These are phyloP conservation scores for Vaccinium corymbosum DNA, from an alignment of 148 eudicot genomes.

Conservation along the genomic window DNA sequence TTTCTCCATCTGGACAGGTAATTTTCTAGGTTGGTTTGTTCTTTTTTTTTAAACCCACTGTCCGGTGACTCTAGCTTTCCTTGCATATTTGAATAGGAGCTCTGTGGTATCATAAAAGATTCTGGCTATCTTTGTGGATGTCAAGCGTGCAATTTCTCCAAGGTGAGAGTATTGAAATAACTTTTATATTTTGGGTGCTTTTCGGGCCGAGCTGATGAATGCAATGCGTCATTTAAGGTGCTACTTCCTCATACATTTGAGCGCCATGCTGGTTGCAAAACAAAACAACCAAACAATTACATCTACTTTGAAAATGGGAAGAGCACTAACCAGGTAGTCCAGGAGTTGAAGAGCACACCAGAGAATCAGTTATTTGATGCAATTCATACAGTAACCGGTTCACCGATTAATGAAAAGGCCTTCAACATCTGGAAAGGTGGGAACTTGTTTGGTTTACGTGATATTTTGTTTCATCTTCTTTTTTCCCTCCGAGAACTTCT, in stretches of 20 bases:
- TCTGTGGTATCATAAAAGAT: slow-evolving; percentile 49
- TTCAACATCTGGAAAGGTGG: slow-evolving; percentile 31
- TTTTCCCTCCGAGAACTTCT: no score
- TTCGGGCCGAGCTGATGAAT: slow-evolving; percentile 5
- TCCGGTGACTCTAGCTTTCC: background rate
- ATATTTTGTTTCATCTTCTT: background rate
- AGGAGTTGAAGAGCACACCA: slow-evolving; percentile 29
- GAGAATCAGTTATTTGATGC: slow-evolving; percentile 27
- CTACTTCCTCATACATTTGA: slow-evolving; percentile 64
- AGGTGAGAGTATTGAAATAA: slow-evolving; percentile 25
- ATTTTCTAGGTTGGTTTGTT: background rate
- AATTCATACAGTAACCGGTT: slow-evolving; percentile 29
- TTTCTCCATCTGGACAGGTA: slow-evolving; percentile 53
- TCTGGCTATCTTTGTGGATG: slow-evolving; percentile 60
- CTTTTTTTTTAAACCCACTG: background rate
- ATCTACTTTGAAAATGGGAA: slow-evolving; percentile 71
- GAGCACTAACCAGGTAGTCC: slow-evolving; percentile 42
- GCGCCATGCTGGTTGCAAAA: slow-evolving; percentile 69
- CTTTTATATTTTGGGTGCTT: background rate
- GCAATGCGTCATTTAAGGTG: slow-evolving; percentile 17
- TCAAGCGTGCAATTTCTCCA: slow-evolving; percentile 43
- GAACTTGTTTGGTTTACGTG: background rate
- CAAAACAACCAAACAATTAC: slow-evolving; percentile 76
- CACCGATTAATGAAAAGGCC: slow-evolving; percentile 31
- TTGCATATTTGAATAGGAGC: slow-evolving; percentile 35